Base-by-base conservation (phyloP, 192 early-diverging fungal genomes). In the Dispira simplex region DNA sequence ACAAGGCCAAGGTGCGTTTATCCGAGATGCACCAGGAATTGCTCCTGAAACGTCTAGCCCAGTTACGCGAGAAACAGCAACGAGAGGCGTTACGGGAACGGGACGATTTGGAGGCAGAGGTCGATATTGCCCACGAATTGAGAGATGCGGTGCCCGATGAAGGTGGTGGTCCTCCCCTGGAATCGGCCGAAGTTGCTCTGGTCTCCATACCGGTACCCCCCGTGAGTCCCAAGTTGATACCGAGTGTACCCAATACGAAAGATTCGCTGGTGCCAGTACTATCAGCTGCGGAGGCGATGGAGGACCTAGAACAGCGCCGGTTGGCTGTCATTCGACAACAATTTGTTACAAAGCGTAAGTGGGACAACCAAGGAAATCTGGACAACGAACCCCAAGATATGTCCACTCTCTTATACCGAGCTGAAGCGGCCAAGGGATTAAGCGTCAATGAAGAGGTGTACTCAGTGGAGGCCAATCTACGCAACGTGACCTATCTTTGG, bases 381-480 rank as follows among this genome's bases (percentile, higher is more conserved):
- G 65, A 11, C 56, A 65, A 45, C 46, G 66, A 43, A 39, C 74
- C 44, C 9, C 32, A 39, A 18, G 62, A 63, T 12, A 43, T 48
- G 48, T 23, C 82, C 0, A 73, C 73, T 48, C 74, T 75, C n/a
- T 66, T 89, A 59, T 87, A 80, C 64, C 81, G 84, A 67, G 76
- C 84, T 44, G 85, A 91, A 65, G 79, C 85, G 26, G 79, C 86
- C 43, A 81, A 83, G 47, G 85, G 83, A 64, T 75, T 90, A 63
- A 87, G 87, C 62, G 82, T 86, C 23, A 80, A 89, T 71, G 90
- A 92, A 67, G 83, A 83, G 4, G 71, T 85, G 12, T 95, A 92
- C 52, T 87, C 82, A 62, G 81, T 88, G 32, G 86, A 87, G 66
- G 87, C 85, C 5, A 71, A 79, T n/a, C 67, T 86, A 57, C 70